Evolutionary conservation across 805 yeast species (phyloP).

Genomic region (Candida pseudoglaebosa): DNA sequence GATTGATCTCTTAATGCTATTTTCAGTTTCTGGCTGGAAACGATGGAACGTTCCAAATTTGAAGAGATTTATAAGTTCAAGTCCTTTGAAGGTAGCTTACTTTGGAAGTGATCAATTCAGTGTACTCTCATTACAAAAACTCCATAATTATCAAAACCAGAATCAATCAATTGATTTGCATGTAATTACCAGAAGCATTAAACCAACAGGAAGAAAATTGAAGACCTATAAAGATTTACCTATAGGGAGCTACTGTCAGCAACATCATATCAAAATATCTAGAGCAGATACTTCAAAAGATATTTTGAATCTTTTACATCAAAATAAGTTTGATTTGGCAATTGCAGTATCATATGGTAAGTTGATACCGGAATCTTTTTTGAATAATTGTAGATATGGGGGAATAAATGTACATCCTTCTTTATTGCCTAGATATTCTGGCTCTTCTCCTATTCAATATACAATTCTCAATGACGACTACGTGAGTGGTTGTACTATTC

Average conservation of each 20-base stretch:
- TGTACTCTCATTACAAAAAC: constrained; percentile 44
- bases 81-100: constrained; percentile 45
- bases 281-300: constrained; percentile 52
- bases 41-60: neutral
- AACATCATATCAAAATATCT: constrained; percentile 30
- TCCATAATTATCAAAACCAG: constrained; percentile 20
- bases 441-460: constrained; percentile 86
- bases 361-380: constrained; percentile 63
- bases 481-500: constrained; percentile 80
- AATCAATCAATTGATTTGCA: constrained; percentile 39
- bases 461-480: constrained; percentile 63
- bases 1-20: neutral
- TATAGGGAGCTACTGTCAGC: constrained; percentile 38
- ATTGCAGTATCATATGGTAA: constrained; percentile 92
- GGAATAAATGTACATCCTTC: constrained; percentile 95
- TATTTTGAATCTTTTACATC: constrained; percentile 20
- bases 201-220: constrained; percentile 58
- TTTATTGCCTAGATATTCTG: constrained; percentile 73
- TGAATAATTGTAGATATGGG: constrained; percentile 48
- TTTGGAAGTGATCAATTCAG: constrained; percentile 81
- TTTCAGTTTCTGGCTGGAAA: neutral
- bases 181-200: constrained; percentile 60
- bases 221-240: constrained; percentile 50
- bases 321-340: constrained; percentile 50
- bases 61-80: neutral